Evolutionary conservation across 2,329 filamentous ascomycete species (phyloP).

Genomic region (Penicillium paneum): DNA sequence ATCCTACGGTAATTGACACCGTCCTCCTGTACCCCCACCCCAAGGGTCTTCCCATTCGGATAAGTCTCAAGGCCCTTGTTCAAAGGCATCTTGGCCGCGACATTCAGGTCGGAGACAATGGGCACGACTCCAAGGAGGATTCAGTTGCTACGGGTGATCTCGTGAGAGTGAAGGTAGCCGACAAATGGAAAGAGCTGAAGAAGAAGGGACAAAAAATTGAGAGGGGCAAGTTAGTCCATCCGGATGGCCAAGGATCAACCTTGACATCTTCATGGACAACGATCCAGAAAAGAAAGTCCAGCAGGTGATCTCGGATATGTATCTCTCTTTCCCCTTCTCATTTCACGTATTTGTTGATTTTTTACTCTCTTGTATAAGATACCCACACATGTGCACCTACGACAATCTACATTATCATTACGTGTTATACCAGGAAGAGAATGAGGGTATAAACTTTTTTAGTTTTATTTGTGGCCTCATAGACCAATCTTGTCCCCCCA

Average conservation of each 20-base stretch:
- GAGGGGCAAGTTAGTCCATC: conserved; percentile 44
- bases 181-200: conserved; percentile 67
- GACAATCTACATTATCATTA: not conserved
- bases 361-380: not conserved
- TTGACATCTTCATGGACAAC: not conserved
- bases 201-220: conserved; percentile 64
- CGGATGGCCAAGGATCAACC: conserved; percentile 19
- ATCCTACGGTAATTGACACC: conserved; percentile 81
- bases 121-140: conserved; percentile 92
- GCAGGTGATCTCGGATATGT: not conserved
- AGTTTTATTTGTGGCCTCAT: conserved; percentile 22
- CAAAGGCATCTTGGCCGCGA: conserved; percentile 65
- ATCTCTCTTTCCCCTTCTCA: not conserved
- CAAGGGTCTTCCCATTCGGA: conserved; percentile 67
- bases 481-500: conserved; percentile 24
- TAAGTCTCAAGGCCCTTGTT: conserved; percentile 73
- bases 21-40: conserved; percentile 78
- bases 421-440: not conserved
- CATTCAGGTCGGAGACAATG: conserved; percentile 70
- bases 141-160: conserved; percentile 84
- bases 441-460: conserved; percentile 24
- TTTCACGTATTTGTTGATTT: not conserved
- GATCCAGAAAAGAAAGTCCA: not conserved
- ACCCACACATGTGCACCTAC: not conserved
- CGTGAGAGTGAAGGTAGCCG: conserved; percentile 66